Base-by-base conservation (phyloP, 208 protist species). In the Strigomonas culicis region DNA sequence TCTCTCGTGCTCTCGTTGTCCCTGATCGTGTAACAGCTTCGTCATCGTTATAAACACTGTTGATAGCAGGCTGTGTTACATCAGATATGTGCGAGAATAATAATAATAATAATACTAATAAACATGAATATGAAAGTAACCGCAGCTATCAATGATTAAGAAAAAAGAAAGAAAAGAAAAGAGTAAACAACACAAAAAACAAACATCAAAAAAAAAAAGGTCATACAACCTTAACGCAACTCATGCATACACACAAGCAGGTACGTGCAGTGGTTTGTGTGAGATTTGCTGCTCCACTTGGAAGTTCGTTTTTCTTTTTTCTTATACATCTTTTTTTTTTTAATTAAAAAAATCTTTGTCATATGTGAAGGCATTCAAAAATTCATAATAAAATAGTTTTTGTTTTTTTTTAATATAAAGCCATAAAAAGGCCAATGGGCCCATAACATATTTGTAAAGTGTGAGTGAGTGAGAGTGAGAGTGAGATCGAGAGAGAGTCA, bases 161-260 rank as follows among this genome's bases (percentile, higher is more conserved):
- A 65, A 46, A 51, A 64, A 49, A 75, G 22, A 43, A 53, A 67
- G 64, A 24, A 52, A 58, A 71, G 34, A 64, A 44, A 63, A 21
- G 19, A 15, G 47, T 10, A 24, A 70, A 44, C 34, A 44, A 34
- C 51, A 51, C 13, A 31, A 59, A 31, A 58, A 55, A 52, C 34
- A 41, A 75, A 36, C 36, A 32, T 69, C 64, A 60, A 64, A 59
- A 77, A 68, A 44, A 58, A 68, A 15, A 3, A n/a, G 41, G 13
- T 22, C 53, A 24, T 36, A 53, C 53, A 61, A 39, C 49, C 61
- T 60, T 60, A 49, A 64, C 51, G 51, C 53, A 64, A n/a, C n/a
- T n/a, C n/a, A n/a, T n/a, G n/a, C n/a, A n/a, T n/a, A n/a, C n/a
- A n/a, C n/a, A n/a, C n/a, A n/a, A n/a, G n/a, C n/a, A n/a, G n/a